phyloP scores from a whole-genome alignment of 306 rosid genomes.

The Cucurbita pepo region DNA sequence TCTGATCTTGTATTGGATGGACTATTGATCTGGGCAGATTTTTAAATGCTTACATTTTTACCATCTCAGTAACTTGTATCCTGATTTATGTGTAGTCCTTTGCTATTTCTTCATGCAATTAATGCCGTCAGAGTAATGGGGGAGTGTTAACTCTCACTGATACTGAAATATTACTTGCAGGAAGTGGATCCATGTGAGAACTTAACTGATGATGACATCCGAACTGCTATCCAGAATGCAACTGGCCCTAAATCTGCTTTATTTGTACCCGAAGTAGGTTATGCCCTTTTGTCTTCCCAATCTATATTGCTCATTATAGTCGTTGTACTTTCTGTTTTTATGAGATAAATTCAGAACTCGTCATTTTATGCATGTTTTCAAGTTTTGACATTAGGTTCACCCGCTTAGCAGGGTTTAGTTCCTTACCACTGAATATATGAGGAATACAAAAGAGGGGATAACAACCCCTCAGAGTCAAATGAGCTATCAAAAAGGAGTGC shows the following conservation, averaged over 20 bases:
- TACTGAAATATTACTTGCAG: conserved; percentile 27
- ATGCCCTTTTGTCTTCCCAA: conserved; percentile 5
- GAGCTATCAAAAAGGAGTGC: not conserved
- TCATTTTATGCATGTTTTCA: not conserved
- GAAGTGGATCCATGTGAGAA: conserved; percentile 99
- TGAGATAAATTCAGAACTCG: not conserved
- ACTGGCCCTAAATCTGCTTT: conserved; percentile 92
- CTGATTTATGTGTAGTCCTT: not conserved
- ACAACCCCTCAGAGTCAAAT: not conserved
- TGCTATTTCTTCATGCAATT: not conserved
- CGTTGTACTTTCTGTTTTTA: not conserved
- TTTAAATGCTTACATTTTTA: not conserved
- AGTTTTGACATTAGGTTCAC: not conserved
- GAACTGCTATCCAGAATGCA: conserved; percentile 96
- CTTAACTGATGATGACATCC: conserved; percentile 93
- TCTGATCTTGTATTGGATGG: not conserved
- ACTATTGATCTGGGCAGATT: not conserved
- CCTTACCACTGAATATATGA: not conserved
- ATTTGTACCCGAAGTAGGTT: conserved; percentile 89
- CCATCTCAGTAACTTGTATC: not conserved
- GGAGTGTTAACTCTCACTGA: conserved; percentile 4
- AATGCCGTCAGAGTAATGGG: not conserved
- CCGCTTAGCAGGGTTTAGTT: not conserved
- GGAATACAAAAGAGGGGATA: not conserved
- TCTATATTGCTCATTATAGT: not conserved